Evolutionary conservation across 108 stramenopile genomes (phyloP), one percentile per base, ranked within the genome.

Genomic region (Fistulifera pelliculosa): DNA sequence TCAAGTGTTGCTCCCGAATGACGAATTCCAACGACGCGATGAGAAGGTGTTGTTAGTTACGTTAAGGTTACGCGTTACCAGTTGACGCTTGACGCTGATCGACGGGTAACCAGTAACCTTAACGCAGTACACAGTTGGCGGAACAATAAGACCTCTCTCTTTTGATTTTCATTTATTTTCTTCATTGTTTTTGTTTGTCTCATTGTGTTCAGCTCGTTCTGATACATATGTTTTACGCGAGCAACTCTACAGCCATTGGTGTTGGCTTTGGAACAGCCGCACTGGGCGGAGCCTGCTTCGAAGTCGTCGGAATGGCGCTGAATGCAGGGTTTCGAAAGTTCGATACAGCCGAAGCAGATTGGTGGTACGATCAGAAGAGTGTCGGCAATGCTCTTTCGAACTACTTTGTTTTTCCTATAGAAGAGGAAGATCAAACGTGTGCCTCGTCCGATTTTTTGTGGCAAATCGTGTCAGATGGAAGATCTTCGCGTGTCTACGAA

Each of bases 231-330:
- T 35, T 35, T 8, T 35, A 28, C 51, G 15, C 51, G 2, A 25
- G 8, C 23, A 17, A 60, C 18, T 14, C 13, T 19, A 43, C 61
- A 41, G 24, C 60, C 27, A 62, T 64, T 51, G 58, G 62, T 16
- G 73, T 74, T 22, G 73, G 73, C 13, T 74, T 74, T 54, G 73
- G 73, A 24, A 74, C 73, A 8, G 73, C 73, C 21, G 74, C 54
- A 31, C 54, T 75, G 47, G 68, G 68, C 12, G 60, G 53, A 12
- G 23, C 44, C 19, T 71, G 58, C 27, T 58, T 61, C 17, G 21
- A 52, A 17, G 69, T 66, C 10, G 69, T 75, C 0, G 23, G 19
- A 24, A 56, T 64, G 66, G 75, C 75, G 21, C 38, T 77, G 11
- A 54, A 77, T 38, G 58, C 56, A 14, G 75, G 75, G 14, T 77